Conservation (phyloP, 2,329 filamentous ascomycete genomes). For the Aspergillus sp. region DNA sequence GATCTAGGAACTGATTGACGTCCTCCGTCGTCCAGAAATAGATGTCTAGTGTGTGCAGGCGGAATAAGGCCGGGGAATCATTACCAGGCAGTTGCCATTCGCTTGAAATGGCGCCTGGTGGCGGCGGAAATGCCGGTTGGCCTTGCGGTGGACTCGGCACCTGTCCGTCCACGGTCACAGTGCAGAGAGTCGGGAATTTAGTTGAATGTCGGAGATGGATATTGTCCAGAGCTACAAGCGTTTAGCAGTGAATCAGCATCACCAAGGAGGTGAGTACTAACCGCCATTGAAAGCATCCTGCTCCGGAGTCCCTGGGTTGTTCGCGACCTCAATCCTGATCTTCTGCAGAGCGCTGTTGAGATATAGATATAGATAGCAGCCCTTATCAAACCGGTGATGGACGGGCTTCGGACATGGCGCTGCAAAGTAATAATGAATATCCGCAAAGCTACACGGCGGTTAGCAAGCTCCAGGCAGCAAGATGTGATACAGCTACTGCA, state of each 20-base stretch:
- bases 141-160: slow-evolving; percentile 24
- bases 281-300: slow-evolving; percentile 66
- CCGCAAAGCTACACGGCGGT: slow-evolving; percentile 55
- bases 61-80: slow-evolving; percentile 54
- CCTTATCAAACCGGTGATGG: slow-evolving; percentile 65
- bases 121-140: slow-evolving; percentile 27
- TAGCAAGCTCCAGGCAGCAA: slow-evolving; percentile 6
- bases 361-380: slow-evolving; percentile 67
- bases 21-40: slow-evolving; percentile 67
- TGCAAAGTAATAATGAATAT: slow-evolving; percentile 66
- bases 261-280: slow-evolving; percentile 35
- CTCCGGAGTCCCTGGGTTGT: slow-evolving; percentile 63
- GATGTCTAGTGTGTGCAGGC: slow-evolving; percentile 62
- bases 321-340: slow-evolving; percentile 63
- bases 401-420: slow-evolving; percentile 56
- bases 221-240: slow-evolving; percentile 50
- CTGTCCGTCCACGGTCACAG: slow-evolving; percentile 55
- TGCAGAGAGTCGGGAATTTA: slow-evolving; percentile 62
- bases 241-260: neutral
- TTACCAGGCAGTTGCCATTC: slow-evolving; percentile 61
- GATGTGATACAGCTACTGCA: neutral
- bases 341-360: slow-evolving; percentile 56
- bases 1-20: slow-evolving; percentile 56
- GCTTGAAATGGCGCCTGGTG: slow-evolving; percentile 33
- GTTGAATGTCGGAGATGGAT: slow-evolving; percentile 58